Conservation (phyloP, 169 alveolate species). For the Plasmodium reichenowi region DNA sequence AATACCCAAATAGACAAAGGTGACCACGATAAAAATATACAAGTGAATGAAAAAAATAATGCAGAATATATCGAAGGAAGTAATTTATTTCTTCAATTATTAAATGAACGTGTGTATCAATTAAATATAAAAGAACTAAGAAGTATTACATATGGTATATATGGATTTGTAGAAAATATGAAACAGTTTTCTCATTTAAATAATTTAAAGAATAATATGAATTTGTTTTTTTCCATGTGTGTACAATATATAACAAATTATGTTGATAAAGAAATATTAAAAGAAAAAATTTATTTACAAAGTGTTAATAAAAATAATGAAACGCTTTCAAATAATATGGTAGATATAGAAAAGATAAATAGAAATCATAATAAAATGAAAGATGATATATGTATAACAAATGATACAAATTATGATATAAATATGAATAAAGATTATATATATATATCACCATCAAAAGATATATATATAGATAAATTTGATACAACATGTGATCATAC, state of each 20-base stretch:
- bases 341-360: not conserved
- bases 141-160: conserved; percentile 32
- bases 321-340: not conserved
- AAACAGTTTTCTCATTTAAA: conserved; percentile 40
- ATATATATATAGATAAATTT: conserved; percentile 5
- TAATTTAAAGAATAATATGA: conserved; percentile 54
- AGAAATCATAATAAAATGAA: not conserved
- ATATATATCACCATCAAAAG: conserved; percentile 24
- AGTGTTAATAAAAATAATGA: not conserved
- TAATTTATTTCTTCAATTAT: conserved; percentile 14
- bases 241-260: conserved; percentile 31
- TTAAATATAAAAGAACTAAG: conserved; percentile 14
- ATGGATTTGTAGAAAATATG: conserved; percentile 72
- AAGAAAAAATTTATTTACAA: not conserved
- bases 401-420: not conserved
- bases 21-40: not conserved
- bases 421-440: conserved; percentile 54
- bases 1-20: not conserved
- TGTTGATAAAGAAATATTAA: conserved; percentile 7
- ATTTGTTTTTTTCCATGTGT: conserved; percentile 47
- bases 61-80: conserved; percentile 33
- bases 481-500: not conserved
- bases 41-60: not conserved
- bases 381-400: not conserved
- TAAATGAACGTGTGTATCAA: conserved; percentile 26